Base-by-base conservation (phyloP, 805 yeast genomes). In the Metschnikowia arizonensis region DNA sequence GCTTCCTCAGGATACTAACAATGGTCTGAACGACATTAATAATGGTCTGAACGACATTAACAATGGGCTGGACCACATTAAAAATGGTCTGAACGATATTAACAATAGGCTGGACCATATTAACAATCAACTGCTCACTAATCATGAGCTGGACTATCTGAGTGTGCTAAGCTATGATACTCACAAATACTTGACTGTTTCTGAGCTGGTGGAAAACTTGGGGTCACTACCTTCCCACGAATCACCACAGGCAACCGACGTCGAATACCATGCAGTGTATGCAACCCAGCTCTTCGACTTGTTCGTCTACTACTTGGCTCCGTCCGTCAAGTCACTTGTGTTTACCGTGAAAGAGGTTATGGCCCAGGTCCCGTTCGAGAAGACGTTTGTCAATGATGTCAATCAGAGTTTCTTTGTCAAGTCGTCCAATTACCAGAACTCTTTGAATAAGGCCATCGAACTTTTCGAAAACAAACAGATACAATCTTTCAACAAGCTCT, bases 251-350 rank as follows among this genome's bases (percentile, higher is more conserved):
- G 42, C 21, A 12, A 15, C 42, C 3, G 41, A 54, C 32, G 48
- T 46, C 17, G 57, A 49, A 15, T 58, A 57, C 37, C 52, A 54
- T 17, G 64, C 65, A 10, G 57, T 58, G 2, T 61, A 60, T 45
- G 54, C 72, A 1, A 57, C 59, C 14, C 79, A 81, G 55, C 65
- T 85, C 15, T 84, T 85, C 58, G 82, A 82, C 45, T 57, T 82
- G 29, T 86, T 86, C 59, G 81, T 83, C 1, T 76, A 74, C 50
- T 73, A 83, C 54, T 65, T 86, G 36, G 88, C 89, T 0, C 93
- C 95, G 0, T 81, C 90, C 0, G 72, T 83, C 60, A 79, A 78
- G 56, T 79, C 88, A 1, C 80, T 82, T 52, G 74, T 80, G 1
- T 76, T 74, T 54, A 84, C 89, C 0, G 69, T 85, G 42, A 73